Evolutionary conservation across 805 yeast genomes (phyloP).

Genomic region (Gaillardinia entomophila): DNA sequence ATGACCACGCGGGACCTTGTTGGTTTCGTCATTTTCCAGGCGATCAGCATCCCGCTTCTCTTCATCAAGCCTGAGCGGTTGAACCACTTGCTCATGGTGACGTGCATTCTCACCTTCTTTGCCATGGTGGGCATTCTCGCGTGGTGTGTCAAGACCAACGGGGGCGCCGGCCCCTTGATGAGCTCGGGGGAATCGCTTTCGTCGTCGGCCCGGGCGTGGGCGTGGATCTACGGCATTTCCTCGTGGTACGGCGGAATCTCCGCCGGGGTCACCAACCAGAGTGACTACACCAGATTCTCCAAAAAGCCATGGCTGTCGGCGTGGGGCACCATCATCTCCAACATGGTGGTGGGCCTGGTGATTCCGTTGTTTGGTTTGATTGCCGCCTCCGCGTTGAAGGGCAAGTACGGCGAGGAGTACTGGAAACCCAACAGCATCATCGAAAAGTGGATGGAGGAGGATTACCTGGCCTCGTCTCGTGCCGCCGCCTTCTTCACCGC

Average conservation of each 20-base stretch:
- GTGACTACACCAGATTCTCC: slow-evolving; percentile 37
- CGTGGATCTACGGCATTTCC: slow-evolving; percentile 1
- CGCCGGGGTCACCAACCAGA: slow-evolving; percentile 34
- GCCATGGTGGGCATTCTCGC: slow-evolving; percentile 32
- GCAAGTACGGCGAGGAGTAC: slow-evolving; percentile 27
- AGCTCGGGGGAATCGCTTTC: slow-evolving; percentile 2
- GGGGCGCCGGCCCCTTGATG: slow-evolving; percentile 23
- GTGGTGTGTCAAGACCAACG: slow-evolving; percentile 19
- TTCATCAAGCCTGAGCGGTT: slow-evolving; percentile 40
- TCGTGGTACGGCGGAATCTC: slow-evolving; percentile 20
- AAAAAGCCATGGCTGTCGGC: slow-evolving; percentile 16
- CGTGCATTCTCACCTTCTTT: slow-evolving; percentile 21
- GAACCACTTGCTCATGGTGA: slow-evolving; percentile 18
- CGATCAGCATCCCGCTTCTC: slow-evolving; percentile 36
- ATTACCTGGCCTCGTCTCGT: slow-evolving; percentile 32
- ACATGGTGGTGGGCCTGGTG: slow-evolving; percentile 34
- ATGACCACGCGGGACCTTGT: slow-evolving; percentile 38
- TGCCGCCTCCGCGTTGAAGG: slow-evolving; percentile 38
- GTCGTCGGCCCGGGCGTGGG: neutral
- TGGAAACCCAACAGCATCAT: slow-evolving; percentile 45
- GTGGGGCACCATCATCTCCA: slow-evolving; percentile 27
- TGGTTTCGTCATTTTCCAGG: slow-evolving; percentile 40
- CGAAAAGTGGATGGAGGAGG: slow-evolving; percentile 33
- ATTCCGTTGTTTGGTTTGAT: slow-evolving; percentile 44
- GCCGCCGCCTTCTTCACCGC: slow-evolving; percentile 45